Base-by-base conservation (phyloP, 2,329 filamentous ascomycete genomes). In the Fusarium verrucosum region DNA sequence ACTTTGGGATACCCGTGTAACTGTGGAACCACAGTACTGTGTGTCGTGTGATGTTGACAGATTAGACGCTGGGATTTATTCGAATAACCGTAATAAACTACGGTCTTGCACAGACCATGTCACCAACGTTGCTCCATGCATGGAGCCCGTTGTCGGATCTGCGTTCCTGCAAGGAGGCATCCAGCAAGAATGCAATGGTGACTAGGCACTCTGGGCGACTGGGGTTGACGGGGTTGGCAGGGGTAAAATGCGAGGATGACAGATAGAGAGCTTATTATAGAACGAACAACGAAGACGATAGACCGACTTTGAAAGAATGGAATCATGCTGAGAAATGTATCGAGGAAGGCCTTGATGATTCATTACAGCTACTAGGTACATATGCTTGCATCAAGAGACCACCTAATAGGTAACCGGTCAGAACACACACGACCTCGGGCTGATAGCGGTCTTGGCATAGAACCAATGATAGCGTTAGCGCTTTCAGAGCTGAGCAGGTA, bases 11-110 rank as follows among this genome's bases (percentile, higher is more conserved):
- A n/a, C 50, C 33, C 19, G 17, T 38, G 25, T 40, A 28, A 30
- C n/a, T 42, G 50, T 58, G 51, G 65, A 56, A 51, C 42, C 44
- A 55, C 42, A n/a, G n/a, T 22, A 42, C 53, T 35, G 30, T 17
- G 49, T 58, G 53, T 68, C 68, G 60, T 58, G 55, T 70, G 65
- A 69, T 66, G 23, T 47, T 60, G 50, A n/a, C n/a, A n/a, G n/a
- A 61, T 46, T 54, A 65, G 43, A 46, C 30, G 47, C 57, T 42
- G 28, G 40, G 23, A 45, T 57, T 28, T 58, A 25, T 41, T 41
- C 35, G 41, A 49, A 25, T 61, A 37, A 47, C 60, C 46, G 40
- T 64, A 45, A 42, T 16, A 20, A 53, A 62, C 43, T 51, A 49
- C 35, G 62, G 36, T 37, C 20, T 20, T 20, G 41, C 28, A 40